A percentile compares a stretch with the other conserved stretches of the same genome.
phyloP scores from a whole-genome alignment of 148 eudicot species.

The Tetragonia tetragonoides region DNA sequence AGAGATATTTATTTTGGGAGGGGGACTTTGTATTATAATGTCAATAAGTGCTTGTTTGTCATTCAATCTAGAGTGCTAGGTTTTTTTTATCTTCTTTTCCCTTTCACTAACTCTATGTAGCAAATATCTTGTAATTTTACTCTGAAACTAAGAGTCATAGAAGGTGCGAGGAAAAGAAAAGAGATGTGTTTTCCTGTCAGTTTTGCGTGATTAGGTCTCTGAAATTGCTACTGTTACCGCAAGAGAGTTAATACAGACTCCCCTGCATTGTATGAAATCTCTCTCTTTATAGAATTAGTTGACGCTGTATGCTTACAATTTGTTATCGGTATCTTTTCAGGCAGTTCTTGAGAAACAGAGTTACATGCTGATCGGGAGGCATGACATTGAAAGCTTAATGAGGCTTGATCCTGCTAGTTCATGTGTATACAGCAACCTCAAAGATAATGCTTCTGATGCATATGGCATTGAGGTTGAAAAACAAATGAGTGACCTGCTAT shows the following conservation, averaged over 20 bases:
- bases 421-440: constrained; percentile 58
- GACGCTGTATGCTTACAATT: constrained; percentile 1
- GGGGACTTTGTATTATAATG: too few species aligned
- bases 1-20: too few species aligned
- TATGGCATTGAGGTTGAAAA: constrained; percentile 62
- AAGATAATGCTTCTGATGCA: constrained; percentile 54
- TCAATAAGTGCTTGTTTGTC: too few species aligned
- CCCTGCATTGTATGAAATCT: too few species aligned
- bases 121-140: neutral
- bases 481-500: constrained; percentile 73
- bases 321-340: constrained; percentile 38
- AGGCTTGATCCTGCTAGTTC: constrained; percentile 85
- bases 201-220: neutral
- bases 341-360: constrained; percentile 99
- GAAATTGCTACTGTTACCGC: neutral
- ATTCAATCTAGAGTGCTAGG: neutral
- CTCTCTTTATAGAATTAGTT: too few species aligned
- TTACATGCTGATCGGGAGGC: constrained; percentile 98
- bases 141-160: neutral
- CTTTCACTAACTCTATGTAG: neutral
- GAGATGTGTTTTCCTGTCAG: neutral
- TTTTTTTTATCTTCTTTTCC: neutral
- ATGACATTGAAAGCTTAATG: constrained; percentile 89
- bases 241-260: too few species aligned
- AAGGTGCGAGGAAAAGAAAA: constrained; percentile 6